Evolutionary conservation across 1,139 yeast genomes (phyloP).

Genomic region (Diutina mesorugosa): DNA sequence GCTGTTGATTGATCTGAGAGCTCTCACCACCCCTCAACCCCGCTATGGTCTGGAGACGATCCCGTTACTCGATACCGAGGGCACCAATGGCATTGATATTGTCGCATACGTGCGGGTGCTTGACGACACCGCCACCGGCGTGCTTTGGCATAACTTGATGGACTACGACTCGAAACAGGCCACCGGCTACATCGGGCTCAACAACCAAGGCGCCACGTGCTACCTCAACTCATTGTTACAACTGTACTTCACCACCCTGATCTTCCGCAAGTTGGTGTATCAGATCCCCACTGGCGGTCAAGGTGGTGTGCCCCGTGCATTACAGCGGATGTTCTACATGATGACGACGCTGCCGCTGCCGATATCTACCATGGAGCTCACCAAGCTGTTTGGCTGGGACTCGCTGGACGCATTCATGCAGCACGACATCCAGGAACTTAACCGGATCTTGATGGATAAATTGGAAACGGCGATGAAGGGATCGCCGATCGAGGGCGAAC

Average conservation of each 20-base stretch:
- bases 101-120: conserved; percentile 47
- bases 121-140: conserved; percentile 83
- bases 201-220: conserved; percentile 97
- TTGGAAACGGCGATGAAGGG: conserved; percentile 89
- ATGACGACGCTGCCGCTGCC: conserved; percentile 63
- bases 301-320: conserved; percentile 55
- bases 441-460: conserved; percentile 90
- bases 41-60: conserved; percentile 42
- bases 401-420: conserved; percentile 92
- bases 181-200: conserved; percentile 88
- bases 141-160: conserved; percentile 77
- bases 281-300: conserved; percentile 60
- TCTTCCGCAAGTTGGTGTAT: conserved; percentile 76
- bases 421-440: conserved; percentile 94
- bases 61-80: conserved; percentile 45
- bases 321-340: conserved; percentile 78
- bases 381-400: conserved; percentile 96
- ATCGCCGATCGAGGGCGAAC: conserved; percentile 65
- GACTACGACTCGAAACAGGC: conserved; percentile 79
- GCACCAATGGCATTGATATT: conserved; percentile 16
- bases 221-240: conserved; percentile 85
- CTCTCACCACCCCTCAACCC: conserved; percentile 18
- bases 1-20: conserved; percentile 50
- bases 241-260: conserved; percentile 76
- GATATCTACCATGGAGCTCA: conserved; percentile 74